Evolutionary conservation across 1,139 yeast species (phyloP).

Genomic region (Kodamaea anthophila): DNA sequence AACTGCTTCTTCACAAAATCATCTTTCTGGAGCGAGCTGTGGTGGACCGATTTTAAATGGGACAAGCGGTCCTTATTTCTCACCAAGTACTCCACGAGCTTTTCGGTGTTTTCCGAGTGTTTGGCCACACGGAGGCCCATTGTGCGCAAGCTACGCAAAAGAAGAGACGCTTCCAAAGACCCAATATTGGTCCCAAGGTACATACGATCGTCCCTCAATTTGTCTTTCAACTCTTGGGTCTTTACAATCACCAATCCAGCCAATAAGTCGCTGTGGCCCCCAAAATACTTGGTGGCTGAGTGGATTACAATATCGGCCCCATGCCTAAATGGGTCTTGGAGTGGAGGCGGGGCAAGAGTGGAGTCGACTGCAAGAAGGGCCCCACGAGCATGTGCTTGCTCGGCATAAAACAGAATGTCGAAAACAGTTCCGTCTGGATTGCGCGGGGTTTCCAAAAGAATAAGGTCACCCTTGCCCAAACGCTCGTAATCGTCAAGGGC

Average conservation of each 20-base stretch:
- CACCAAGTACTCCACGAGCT: slow-evolving; percentile 52
- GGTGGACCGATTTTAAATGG: slow-evolving; percentile 48
- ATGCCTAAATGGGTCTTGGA: slow-evolving; percentile 69
- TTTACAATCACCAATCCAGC: slow-evolving; percentile 75
- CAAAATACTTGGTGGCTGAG: slow-evolving; percentile 87
- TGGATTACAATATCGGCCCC: slow-evolving; percentile 85
- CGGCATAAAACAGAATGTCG: slow-evolving; percentile 58
- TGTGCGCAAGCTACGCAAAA: slow-evolving; percentile 76
- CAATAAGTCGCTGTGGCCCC: slow-evolving; percentile 88
- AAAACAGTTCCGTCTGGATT: slow-evolving; percentile 76
- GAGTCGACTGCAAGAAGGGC: slow-evolving; percentile 73
- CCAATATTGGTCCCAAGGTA: slow-evolving; percentile 74
- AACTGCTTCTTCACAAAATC: slow-evolving; percentile 58
- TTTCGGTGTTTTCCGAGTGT: slow-evolving; percentile 62
- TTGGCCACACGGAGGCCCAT: slow-evolving; percentile 60
- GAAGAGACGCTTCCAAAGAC: slow-evolving; percentile 66
- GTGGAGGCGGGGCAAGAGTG: slow-evolving; percentile 91
- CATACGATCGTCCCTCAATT: slow-evolving; percentile 55
- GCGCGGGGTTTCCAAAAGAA: slow-evolving; percentile 83
- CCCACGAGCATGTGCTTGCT: slow-evolving; percentile 62
- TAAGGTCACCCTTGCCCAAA: slow-evolving; percentile 61
- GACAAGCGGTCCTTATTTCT: slow-evolving; percentile 45
- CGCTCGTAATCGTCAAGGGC: slow-evolving; percentile 42
- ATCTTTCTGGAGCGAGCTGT: slow-evolving; percentile 71
- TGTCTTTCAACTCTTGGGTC: slow-evolving; percentile 36